These are phyloP conservation scores for Metschnikowia dekortorum DNA, from an alignment of 805 yeast species.

Conservation along the genomic window DNA sequence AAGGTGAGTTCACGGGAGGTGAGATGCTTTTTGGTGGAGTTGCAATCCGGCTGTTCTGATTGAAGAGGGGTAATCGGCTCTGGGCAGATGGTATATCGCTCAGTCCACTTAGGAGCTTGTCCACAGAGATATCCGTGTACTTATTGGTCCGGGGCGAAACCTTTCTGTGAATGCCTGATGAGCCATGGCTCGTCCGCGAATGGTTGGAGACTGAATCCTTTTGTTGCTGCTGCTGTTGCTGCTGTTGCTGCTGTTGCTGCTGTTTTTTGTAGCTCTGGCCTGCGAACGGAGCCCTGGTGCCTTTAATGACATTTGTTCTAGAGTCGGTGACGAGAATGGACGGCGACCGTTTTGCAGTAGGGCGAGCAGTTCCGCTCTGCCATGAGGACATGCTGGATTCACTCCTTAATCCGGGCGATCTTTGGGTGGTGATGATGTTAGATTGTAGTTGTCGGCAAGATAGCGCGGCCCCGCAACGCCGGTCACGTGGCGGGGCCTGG, in stretches of 20 bases:
- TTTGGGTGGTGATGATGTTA: neutral
- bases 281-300: conserved; percentile 75
- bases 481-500: conserved; percentile 4
- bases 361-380: conserved; percentile 24
- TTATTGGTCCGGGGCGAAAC: conserved; percentile 26
- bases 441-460: neutral
- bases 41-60: conserved; percentile 9
- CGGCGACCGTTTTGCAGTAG: conserved; percentile 84
- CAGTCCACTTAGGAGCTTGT: conserved; percentile 67
- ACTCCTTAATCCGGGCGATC: neutral
- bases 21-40: conserved; percentile 19
- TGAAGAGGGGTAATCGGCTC: conserved; percentile 38
- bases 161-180: conserved; percentile 13
- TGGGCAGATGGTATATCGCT: conserved; percentile 88
- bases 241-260: conserved; percentile 30
- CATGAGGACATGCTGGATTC: conserved; percentile 10
- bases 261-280: conserved; percentile 49
- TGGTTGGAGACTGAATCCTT: conserved; percentile 5
- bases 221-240: conserved; percentile 21
- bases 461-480: neutral
- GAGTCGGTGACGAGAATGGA: conserved; percentile 91
- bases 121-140: conserved; percentile 77
- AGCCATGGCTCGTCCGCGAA: conserved; percentile 15
- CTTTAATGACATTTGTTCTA: conserved; percentile 49
- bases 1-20: conserved; percentile 16